A percentile compares a stretch with the other conserved stretches of the same genome.
Conservation (phyloP, 2,329 filamentous ascomycete genomes). For the Cladorrhinum sp. region DNA sequence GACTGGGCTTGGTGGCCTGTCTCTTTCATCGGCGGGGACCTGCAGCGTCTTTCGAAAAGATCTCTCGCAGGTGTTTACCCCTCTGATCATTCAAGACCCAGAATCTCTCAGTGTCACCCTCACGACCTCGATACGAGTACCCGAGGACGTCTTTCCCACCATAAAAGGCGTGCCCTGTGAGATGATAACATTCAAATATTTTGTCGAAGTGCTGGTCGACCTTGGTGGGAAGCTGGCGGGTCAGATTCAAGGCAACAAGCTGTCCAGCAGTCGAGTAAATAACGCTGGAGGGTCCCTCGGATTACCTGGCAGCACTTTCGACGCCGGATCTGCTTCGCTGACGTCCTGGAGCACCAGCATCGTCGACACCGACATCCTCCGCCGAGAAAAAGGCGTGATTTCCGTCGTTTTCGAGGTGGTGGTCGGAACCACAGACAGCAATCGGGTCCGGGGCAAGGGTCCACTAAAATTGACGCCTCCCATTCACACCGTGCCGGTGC, state of each 20-base stretch:
- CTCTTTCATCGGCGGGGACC: constrained; percentile 79
- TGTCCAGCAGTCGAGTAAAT: constrained; percentile 38
- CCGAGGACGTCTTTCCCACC: constrained; percentile 87
- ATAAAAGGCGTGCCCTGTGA: constrained; percentile 85
- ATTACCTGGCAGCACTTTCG: constrained; percentile 32
- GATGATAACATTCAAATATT: constrained; percentile 94
- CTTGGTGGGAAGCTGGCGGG: constrained; percentile 79
- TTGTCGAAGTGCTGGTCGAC: constrained; percentile 89
- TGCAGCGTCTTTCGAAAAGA: constrained; percentile 96
- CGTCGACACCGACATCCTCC: constrained; percentile 80
- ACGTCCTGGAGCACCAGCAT: constrained; percentile 64
- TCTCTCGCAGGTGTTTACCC: constrained; percentile 81
- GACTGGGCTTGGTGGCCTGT: constrained; percentile 81
- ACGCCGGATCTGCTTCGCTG: constrained; percentile 43
- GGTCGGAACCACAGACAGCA: constrained; percentile 80
- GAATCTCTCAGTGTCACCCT: constrained; percentile 72
- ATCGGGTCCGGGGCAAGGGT: constrained; percentile 44
- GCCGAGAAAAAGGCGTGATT: constrained; percentile 89
- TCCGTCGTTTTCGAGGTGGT: constrained; percentile 81
- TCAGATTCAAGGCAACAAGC: constrained; percentile 64
- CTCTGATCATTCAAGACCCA: constrained; percentile 78
- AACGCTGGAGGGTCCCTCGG: constrained; percentile 31
- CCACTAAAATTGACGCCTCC: constrained; percentile 22
- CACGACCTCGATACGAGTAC: constrained; percentile 78
- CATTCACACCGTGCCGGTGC: constrained; percentile 24